phyloP scores from a whole-genome alignment of 2,329 filamentous ascomycete genomes.

The Colletotrichum cordylinicola region DNA sequence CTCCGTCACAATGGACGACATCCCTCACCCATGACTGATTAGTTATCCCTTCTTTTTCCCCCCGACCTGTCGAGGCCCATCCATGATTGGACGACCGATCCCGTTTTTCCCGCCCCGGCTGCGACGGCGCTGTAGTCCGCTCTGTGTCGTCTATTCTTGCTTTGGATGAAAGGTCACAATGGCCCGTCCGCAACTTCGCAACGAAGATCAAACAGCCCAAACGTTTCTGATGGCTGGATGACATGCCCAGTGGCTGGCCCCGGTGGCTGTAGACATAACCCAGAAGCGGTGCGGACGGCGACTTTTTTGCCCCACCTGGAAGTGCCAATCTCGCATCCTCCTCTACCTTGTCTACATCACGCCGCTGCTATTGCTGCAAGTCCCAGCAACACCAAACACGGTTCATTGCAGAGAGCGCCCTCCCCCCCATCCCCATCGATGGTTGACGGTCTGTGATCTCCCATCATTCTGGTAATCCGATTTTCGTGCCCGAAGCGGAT shows the following conservation, averaged over 20 bases:
- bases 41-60: background rate
- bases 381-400: background rate
- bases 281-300: background rate
- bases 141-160: constrained; percentile 17
- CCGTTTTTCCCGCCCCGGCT: background rate
- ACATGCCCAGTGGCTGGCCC: background rate
- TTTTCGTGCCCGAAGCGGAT: constrained; percentile 13
- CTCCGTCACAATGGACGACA: background rate
- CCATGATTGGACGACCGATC: background rate
- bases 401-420: background rate
- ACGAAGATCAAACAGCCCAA: constrained; percentile 20
- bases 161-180: constrained; percentile 1
- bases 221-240: constrained; percentile 19
- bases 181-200: constrained; percentile 9
- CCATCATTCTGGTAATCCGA: constrained; percentile 8
- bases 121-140: background rate
- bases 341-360: background rate
- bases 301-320: background rate
- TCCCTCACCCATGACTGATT: background rate
- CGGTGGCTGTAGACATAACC: background rate
- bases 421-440: background rate
- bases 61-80: background rate
- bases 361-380: background rate
- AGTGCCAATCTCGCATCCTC: background rate
- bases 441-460: background rate